phyloP scores from a whole-genome alignment of 352 stramenopile species.

The Globisporangium nagaii region DNA sequence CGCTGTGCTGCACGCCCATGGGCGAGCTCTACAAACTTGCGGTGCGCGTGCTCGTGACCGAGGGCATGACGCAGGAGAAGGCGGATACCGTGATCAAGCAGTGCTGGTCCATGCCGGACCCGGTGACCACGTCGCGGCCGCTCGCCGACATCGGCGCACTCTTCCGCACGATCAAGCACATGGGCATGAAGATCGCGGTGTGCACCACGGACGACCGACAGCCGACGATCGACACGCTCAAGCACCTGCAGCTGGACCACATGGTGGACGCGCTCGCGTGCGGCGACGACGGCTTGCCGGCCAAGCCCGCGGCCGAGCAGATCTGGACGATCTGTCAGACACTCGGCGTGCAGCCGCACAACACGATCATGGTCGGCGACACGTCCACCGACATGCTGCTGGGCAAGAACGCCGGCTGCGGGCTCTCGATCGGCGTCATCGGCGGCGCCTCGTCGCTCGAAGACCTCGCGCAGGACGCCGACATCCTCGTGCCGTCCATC shows the following conservation, averaged over 20 bases:
- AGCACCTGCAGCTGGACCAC: conserved; percentile 63
- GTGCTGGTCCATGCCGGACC: conserved; percentile 82
- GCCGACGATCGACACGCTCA: conserved; percentile 67
- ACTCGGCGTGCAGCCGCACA: conserved; percentile 70
- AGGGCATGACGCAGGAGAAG: conserved; percentile 60
- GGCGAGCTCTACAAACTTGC: conserved; percentile 80
- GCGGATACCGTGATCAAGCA: conserved; percentile 63
- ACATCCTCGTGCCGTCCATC: conserved; percentile 79
- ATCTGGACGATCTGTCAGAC: conserved; percentile 82
- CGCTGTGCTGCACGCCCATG: conserved; percentile 83
- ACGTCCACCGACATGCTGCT: conserved; percentile 83
- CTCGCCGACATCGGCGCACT: conserved; percentile 67
- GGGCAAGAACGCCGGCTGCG: conserved; percentile 70
- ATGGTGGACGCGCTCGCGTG: conserved; percentile 78
- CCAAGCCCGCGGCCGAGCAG: conserved; percentile 80
- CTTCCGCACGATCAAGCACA: conserved; percentile 80
- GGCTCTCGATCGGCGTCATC: conserved; percentile 72
- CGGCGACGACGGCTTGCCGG: conserved; percentile 75
- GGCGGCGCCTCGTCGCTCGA: conserved; percentile 76
- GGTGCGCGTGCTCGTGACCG: conserved; percentile 60
- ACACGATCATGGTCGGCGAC: conserved; percentile 87
- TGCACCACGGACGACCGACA: conserved; percentile 84
- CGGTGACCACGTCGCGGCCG: conserved; percentile 62
- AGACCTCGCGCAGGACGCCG: conserved; percentile 74
- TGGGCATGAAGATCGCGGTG: conserved; percentile 87